A percentile compares a stretch with the other conserved stretches of the same genome.
Conservation (phyloP, 208 protist species). For the Crithidia thermophila region DNA sequence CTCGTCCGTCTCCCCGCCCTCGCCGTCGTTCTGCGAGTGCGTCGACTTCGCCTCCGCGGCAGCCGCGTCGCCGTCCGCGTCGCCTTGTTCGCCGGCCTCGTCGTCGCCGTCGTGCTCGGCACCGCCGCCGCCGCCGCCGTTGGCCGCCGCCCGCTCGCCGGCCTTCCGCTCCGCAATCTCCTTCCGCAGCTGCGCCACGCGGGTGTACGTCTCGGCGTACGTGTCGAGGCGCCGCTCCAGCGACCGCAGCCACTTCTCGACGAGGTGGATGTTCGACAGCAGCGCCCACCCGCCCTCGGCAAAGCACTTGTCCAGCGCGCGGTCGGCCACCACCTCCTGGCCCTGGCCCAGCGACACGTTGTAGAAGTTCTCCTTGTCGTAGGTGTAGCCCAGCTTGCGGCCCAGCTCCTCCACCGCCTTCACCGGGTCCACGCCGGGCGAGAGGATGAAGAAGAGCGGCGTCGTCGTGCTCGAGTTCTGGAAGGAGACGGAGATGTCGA, state of each 20-base stretch:
- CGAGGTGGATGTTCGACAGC: slow-evolving; percentile 99
- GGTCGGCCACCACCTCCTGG: slow-evolving; percentile 97
- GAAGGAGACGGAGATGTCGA: slow-evolving; percentile 95
- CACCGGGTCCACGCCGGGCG: slow-evolving; percentile 98
- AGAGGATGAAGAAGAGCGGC: slow-evolving; percentile 99
- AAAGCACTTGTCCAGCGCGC: slow-evolving; percentile 94
- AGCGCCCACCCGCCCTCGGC: slow-evolving; percentile 96
- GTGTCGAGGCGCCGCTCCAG: slow-evolving; percentile 97
- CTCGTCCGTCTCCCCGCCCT: slow-evolving; percentile 18
- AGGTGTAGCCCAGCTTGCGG: slow-evolving; percentile 94
- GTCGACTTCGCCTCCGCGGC: slow-evolving; percentile 6
- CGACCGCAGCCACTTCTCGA: slow-evolving; percentile 95
- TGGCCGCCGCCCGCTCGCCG: slow-evolving; percentile 40
- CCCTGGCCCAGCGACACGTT: slow-evolving; percentile 99
- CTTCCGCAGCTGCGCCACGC: slow-evolving; percentile 88
- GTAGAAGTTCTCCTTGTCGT: slow-evolving; percentile 95
- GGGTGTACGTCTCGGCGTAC: slow-evolving; percentile 92
- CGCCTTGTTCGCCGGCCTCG: slow-evolving; percentile 11
- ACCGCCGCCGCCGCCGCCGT: slow-evolving; percentile 5
- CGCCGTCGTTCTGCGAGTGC: slow-evolving; percentile 9
- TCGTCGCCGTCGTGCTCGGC: slow-evolving; percentile 26
- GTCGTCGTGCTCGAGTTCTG: slow-evolving; percentile 94
- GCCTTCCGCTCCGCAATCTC: slow-evolving; percentile 85
- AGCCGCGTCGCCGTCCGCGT: slow-evolving; percentile 12
- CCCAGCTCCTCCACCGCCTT: slow-evolving; percentile 95